Evolutionary conservation across 441 rosid species (phyloP).

Genomic region (Bocquillonia castaneifolia): DNA sequence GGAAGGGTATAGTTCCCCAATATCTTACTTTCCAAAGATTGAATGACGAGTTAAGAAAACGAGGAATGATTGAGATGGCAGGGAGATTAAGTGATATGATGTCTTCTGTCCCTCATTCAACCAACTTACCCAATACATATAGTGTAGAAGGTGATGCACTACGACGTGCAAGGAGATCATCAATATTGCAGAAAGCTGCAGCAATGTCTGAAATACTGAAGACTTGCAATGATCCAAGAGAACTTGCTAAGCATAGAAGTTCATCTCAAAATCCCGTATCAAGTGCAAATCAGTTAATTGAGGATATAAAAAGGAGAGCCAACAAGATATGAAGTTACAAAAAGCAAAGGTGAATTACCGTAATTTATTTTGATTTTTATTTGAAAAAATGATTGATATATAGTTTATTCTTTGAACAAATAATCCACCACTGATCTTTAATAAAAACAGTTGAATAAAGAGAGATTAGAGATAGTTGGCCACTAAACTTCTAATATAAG

Average conservation of each 20-base stretch:
- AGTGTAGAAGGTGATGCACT: constrained; percentile 30
- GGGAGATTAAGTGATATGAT: constrained; percentile 43
- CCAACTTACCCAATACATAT: constrained; percentile 46
- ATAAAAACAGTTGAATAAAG: too few species aligned
- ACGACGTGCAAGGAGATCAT: constrained; percentile 45
- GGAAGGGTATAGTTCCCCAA: constrained; percentile 66
- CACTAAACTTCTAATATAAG: too few species aligned
- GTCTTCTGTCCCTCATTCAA: constrained; percentile 63
- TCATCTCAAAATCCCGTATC: constrained; percentile 30
- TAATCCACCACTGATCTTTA: too few species aligned
- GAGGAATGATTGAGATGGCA: constrained; percentile 53
- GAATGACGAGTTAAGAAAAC: constrained; percentile 50
- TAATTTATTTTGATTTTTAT: too few species aligned
- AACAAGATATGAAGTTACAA: constrained; percentile 15
- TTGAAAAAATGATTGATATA: too few species aligned
- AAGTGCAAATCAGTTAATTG: constrained; percentile 35
- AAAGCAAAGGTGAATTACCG: background rate
- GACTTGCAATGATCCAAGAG: constrained; percentile 59
- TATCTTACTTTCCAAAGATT: constrained; percentile 65
- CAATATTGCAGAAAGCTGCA: constrained; percentile 62
- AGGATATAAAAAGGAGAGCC: constrained; percentile 30
- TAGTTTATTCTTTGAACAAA: too few species aligned
- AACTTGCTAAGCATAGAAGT: constrained; percentile 53
- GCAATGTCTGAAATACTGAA: constrained; percentile 72
- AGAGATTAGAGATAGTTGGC: too few species aligned